Conservation (phyloP, 1,139 yeast species). For the Arxiozyma bovina region DNA sequence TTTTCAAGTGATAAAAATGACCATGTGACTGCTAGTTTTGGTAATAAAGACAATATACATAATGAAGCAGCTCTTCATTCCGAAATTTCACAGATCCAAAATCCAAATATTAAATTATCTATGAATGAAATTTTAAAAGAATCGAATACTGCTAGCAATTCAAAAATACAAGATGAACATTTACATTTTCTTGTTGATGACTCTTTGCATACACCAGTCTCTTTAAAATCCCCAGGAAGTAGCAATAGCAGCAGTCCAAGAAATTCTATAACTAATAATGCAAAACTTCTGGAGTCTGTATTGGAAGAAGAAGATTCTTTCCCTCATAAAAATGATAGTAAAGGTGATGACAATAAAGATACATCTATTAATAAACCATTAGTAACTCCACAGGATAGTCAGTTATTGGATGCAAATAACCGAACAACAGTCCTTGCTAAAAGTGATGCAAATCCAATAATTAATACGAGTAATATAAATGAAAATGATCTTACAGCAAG, state of each 20-base stretch:
- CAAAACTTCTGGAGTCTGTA: slow-evolving; percentile 17
- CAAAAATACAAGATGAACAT: slow-evolving; percentile 38
- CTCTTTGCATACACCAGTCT: slow-evolving; percentile 40
- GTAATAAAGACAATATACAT: background rate
- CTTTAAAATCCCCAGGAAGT: slow-evolving; percentile 28
- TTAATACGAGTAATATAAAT: background rate
- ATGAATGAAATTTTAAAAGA: slow-evolving; percentile 1
- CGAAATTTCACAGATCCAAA: slow-evolving; percentile 1
- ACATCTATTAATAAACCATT: background rate
- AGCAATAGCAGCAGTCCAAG: slow-evolving; percentile 6
- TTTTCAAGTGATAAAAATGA: background rate
- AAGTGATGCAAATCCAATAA: background rate
- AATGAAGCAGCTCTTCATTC: background rate
- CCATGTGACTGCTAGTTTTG: background rate
- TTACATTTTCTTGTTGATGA: slow-evolving; percentile 78
- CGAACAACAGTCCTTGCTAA: background rate
- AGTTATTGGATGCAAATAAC: background rate
- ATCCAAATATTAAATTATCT: background rate
- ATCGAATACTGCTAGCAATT: background rate
- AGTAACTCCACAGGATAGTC: background rate
- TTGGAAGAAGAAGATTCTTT: slow-evolving; percentile 12
- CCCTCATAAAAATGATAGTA: background rate
- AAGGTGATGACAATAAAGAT: background rate
- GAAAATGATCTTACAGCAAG: background rate
- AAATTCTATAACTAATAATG: slow-evolving; percentile 5